Evolutionary conservation across 768 basidiomycete species (phyloP).

Genomic region (Calocybe gangraenosa): DNA sequence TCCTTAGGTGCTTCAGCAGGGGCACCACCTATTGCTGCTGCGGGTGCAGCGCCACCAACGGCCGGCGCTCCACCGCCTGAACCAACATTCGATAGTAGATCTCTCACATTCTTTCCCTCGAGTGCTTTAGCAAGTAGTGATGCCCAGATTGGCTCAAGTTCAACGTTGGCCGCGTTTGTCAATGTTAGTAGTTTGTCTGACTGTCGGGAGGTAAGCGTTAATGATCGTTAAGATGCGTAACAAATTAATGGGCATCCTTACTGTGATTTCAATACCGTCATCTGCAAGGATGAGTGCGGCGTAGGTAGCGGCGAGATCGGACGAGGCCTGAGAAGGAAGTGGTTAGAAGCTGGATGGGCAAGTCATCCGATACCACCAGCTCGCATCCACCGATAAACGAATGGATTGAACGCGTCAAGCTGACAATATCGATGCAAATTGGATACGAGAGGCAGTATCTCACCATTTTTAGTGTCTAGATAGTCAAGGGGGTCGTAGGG

Average conservation of each 20-base stretch:
- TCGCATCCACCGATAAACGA: conserved; percentile 16
- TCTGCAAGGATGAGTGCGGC: conserved; percentile 98
- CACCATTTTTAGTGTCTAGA: conserved; percentile 17
- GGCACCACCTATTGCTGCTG: conserved; percentile 52
- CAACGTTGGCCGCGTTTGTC: conserved; percentile 77
- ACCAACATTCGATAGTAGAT: conserved; percentile 92
- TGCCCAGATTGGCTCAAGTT: conserved; percentile 97
- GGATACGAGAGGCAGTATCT: conserved; percentile 3
- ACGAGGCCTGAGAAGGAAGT: conserved; percentile 35
- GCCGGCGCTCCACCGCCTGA: conserved; percentile 86
- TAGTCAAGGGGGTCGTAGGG: conserved; percentile 14
- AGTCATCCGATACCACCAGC: conserved; percentile 13
- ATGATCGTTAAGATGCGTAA: not conserved
- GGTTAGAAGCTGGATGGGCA: not conserved
- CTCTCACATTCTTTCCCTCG: conserved; percentile 97
- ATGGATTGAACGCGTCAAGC: conserved; percentile 1
- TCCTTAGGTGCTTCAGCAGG: conserved; percentile 71
- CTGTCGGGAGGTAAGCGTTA: conserved; percentile 33
- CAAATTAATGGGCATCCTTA: conserved; percentile 45
- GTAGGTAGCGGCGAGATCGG: conserved; percentile 91
- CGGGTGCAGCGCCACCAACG: conserved; percentile 42
- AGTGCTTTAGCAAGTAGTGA: conserved; percentile 95
- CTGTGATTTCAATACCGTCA: conserved; percentile 95
- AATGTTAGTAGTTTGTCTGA: conserved; percentile 90
- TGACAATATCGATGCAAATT: not conserved